Base-by-base conservation (phyloP, 1,139 yeast species). In the Hansenula anomala region DNA sequence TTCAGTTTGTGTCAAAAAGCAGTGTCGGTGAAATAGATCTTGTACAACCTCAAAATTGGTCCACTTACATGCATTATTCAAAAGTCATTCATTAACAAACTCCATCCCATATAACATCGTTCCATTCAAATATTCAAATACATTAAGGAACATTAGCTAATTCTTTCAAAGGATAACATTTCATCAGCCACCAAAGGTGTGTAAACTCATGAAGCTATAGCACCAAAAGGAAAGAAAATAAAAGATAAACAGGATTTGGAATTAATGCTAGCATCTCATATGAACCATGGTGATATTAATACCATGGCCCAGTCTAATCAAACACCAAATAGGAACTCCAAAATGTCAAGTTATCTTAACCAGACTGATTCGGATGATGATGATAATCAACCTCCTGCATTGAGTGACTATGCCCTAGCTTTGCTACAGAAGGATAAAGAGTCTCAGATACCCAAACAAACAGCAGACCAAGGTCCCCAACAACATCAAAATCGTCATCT, bases 361-460 rank as follows among this genome's bases (percentile, higher is more conserved):
- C 27, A 25, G 10, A n/a, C 41, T 9, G 56, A 52, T 18, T 52
- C 56, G 1, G 58, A 51, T 33, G 77, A 71, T 20, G 81, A 77
- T 29, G 85, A 77, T n/a, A n/a, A n/a, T 44, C 66, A 74, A 41
- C 86, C 87, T 0, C 88, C 88, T 2, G 78, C 78, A 13, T 64
- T 81, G 46, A 79, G 86, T 53, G 73, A 81, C 12, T 80, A 79
- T 46, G 74, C 73, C 1, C 55, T 67, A 43, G 68, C 68, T 15
- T 45, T 71, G 6, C 49, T 71, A 27, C 62, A 64, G 17, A 64
- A 61, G 20, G 52, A 55, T 25, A 44, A 55, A 40, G 43, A 48
- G 11, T 30, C 24, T 30, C 25, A 30, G 20, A 3, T 9, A 9
- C 20, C 17, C 3, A 13, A 30, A 4, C 8, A 6, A 20, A 20